Evolutionary conservation across 495 filamentous ascomycete species (phyloP), one percentile per base, ranked within the genome.

Genomic region (Aspergillus affinis): DNA sequence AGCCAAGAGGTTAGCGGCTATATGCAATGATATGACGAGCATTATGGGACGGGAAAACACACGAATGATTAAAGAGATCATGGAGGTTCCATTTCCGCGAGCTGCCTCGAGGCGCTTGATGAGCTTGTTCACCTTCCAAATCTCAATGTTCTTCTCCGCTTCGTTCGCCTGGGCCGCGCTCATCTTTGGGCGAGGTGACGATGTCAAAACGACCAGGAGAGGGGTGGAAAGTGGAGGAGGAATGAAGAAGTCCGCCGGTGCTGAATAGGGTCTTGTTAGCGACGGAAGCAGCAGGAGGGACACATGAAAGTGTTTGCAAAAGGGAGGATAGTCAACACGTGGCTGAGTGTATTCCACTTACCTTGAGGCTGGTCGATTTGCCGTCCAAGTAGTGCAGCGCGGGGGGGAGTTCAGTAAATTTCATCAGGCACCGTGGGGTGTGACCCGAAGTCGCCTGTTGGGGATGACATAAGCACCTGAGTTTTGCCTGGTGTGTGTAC

Each of bases 61-160:
- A 93, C 91, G 94, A 68, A 98, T 98, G 65, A 98, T 98, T 65
- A 98, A 85, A 36, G 93, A 97, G 73, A 98, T 98, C 94, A 97
- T 97, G 75, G 87, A 91, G 60, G 93, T 97, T 78, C 93, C 93
- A 82, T 97, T 97, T 73, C 93, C 93, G 66, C 92, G 80, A 50
- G 92, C 92, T 56, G 90, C 88, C 75, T 96, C 93, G 65, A 97
- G 88, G 56, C 93, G 88, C 80, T 96, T 97, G 77, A 97, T 94
- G 65, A 97, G 79, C 80, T 98, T 98, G 84, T 98, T 98, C 61
- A 98, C 88, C 81, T 91, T 89, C 86, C 86, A 88, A 77, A 90
- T 84, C 69, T 84, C 81, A 59, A 95, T 92, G 74, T 98, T 98
- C 85, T 97, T 97, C 82, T 98, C 94, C 48, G 92, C 93, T 74